Evolutionary conservation across 345 rosid species (phyloP), one percentile per base, ranked within the genome.

Genomic region (Hirschfeldia incana): DNA sequence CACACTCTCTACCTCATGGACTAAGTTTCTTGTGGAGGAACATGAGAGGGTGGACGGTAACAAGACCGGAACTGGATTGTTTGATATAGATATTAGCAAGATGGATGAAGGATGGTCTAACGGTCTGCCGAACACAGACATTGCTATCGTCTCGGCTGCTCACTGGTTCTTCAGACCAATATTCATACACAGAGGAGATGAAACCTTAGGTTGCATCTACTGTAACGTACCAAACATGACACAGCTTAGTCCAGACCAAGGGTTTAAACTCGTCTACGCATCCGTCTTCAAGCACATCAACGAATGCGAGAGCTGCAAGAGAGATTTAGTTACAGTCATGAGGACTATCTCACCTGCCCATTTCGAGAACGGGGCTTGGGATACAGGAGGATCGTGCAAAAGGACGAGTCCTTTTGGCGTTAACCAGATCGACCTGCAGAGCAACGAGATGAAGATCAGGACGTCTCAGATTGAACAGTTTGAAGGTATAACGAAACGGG

Each of bases 311-410:
- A 75, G 69, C 0, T 87, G 91, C 79, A 81, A 79, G 60, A 46
- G 9, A 1, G 72, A 51, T 28, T 67, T 70, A 1, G 87, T 81
- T 28, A 83, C 94, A 0, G 51, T 92, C 17, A 2, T 90, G 10
- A 84, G 98, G 87, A 92, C 97, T 71, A 88, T 91, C 78, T 90
- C 98, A 3, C 97, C 97, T 0, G 86, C 95, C 0, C 98, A 92
- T 80, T 94, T 94, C 8, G 95, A 94, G 89, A 73, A 91, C 1
- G 98, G 98, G 69, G 49, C 66, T 26, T 92, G 98, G 98, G 76
- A 92, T 78, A 90, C 89, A 0, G 94, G 97, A 37, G 97, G 98
- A 49, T 64, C 60, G 2, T 94, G 97, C 80, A 79, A 78, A 2
- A 85, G 91, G 79, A 90, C 87, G 3, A 75, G 80, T 8, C 98